Evolutionary conservation across 2,329 filamentous ascomycete genomes (phyloP).

Genomic region (Coniochaeta sp.): DNA sequence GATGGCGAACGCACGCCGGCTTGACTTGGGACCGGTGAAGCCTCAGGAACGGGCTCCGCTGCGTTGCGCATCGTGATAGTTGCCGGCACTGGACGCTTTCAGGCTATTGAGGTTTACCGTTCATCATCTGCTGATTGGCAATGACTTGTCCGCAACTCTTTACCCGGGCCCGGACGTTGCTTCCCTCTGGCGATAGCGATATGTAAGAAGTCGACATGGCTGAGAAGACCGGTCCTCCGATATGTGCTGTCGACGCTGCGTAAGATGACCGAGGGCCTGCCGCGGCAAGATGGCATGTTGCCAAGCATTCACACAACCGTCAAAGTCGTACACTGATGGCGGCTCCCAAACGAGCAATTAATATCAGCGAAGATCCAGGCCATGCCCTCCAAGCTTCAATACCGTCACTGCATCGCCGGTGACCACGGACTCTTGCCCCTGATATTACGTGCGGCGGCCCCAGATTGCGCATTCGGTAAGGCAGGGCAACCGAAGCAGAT

Average conservation of each 20-base stretch:
- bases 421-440: not conserved
- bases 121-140: not conserved
- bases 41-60: not conserved
- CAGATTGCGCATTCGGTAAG: not conserved
- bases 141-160: not conserved
- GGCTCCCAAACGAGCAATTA: not conserved
- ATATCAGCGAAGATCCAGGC: not conserved
- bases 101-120: not conserved
- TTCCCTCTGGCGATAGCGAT: not conserved
- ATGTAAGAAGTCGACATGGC: not conserved
- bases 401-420: not conserved
- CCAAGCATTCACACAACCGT: not conserved
- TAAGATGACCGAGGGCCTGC: not conserved
- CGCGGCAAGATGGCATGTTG: not conserved
- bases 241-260: not conserved
- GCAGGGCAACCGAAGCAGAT: not conserved
- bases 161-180: not conserved
- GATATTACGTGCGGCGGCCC: constrained; percentile 2
- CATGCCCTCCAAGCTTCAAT: not conserved
- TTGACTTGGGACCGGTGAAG: not conserved
- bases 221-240: not conserved
- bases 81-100: not conserved
- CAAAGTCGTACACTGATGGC: not conserved
- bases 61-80: not conserved
- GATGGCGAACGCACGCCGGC: not conserved